Base-by-base conservation (phyloP, 179 eudicot species). In the Pouteria campechiana region DNA sequence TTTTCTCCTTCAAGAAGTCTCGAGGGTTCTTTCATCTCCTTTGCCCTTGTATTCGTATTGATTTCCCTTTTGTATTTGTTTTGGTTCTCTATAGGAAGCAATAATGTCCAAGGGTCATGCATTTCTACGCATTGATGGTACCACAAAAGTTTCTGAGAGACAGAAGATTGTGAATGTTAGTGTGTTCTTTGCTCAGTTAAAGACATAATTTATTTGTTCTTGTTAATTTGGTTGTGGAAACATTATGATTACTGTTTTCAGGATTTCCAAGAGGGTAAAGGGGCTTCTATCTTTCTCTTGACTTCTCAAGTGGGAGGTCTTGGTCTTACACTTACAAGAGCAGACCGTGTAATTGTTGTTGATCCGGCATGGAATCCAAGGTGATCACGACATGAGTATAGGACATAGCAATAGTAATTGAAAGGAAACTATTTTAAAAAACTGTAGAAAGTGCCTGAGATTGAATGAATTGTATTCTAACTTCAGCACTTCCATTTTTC, bases 311-410 rank as follows among this genome's bases (percentile, higher is more conserved):
- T 92, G 17, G 99, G 99, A 19, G 99, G 99, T 40, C 76, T 92
- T 57, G 99, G 99, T 48, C 64, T 92, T 40, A 92, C 99, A 22
- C 93, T 92, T 29, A 92, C 99, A 22, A 92, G 70, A 48, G 99
- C 96, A 42, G 99, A 92, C 45, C 85, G 99, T 43, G 99, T 92
- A 17, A 92, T 92, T 40, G 99, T 92, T 52, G 99, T 80, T 54
- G 99, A 92, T 67, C 99, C 99, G 49, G 99, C 99, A 7, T 92
- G 99, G 99, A 87, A 92, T 51, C 99, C 99, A 21, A 92, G 99
- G 99, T 80, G 48, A 6, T 11, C 4, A 17, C 29, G 3, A 19
- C 7, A 17, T 3, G 7, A 6, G 25, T 40, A 5, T 4, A 9
- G 5, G 8, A 2, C 9, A n/a, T n/a, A n/a, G n/a, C n/a, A n/a